Base-by-base conservation (phyloP, 177 flowering plant species). In the Telopea speciosissima region DNA sequence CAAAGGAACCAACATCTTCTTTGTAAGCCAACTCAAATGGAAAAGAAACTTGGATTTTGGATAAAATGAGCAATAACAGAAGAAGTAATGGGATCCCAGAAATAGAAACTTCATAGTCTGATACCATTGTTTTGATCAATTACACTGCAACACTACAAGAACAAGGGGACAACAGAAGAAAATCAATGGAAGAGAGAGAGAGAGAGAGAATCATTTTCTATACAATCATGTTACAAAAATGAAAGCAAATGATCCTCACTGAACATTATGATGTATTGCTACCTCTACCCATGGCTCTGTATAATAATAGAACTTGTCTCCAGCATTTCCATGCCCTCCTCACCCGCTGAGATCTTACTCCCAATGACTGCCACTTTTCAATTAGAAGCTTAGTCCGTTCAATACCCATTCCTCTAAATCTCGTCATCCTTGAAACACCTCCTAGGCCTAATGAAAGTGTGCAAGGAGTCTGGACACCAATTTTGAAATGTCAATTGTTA, bases 371-470 rank as follows among this genome's bases (percentile, higher is more conserved):
- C 83, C 75, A 66, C 80, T 81, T 79, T 76, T 78, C 68, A 82
- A 26, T 45, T 88, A 82, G 42, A 26, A 88, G 26, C 76, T 86
- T 89, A 5, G 81, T 73, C 72, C 92, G 75, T 68, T 88, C 89
- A 56, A 85, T 56, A 65, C 75, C 79, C 22, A 62, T 77, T 63
- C 97, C 96, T 82, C 99, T 84, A 61, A 95, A 92, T 25, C 97
- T 96, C 1, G 88, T 89, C 67, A 91, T 92, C 84, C 88, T 90
- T 24, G 94, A 82, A 69, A 91, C 89, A 79, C 92, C 99, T 31
- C 97, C 91, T 54, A 95, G 73, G 28, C 97, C 97, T 62, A 91
- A 79, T 0, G 90, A 79, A 24, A 86, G 12, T 54, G 87, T 74
- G 59, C 88, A 88, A 56, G 96, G 83, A 74, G 81, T 79, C 99